Base-by-base conservation (phyloP, 768 basidiomycete genomes). In the Tremella yokohamensis region DNA sequence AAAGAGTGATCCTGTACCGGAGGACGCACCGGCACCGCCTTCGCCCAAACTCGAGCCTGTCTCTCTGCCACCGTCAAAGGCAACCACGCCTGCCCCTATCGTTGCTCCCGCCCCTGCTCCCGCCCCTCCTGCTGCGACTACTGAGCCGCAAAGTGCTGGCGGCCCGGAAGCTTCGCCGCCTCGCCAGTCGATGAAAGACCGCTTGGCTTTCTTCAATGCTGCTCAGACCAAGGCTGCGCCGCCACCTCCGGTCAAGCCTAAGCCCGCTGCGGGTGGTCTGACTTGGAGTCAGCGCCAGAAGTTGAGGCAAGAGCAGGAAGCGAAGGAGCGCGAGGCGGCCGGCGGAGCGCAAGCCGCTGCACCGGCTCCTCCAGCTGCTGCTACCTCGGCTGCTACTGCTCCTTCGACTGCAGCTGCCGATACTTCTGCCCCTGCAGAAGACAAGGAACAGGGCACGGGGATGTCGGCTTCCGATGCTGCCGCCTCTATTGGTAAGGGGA, bases 391-490 rank as follows among this genome's bases (percentile, higher is more conserved):
- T 29, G 26, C 58, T 16, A 29, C 62, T n/a, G 49, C 54, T 22
- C 12, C 49, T 39, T 24, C 44, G 48, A 34, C 25, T 8, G 40
- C 54, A 22, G 25, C 64, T 18, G 22, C 59, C n/a, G 39, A 63
- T 18, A 52, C 57, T 4, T 29, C 61, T 3, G 45, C 51, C 47
- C 25, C 61, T 20, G n/a, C 60, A 22, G 57, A 63, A 22, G 42
- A 38, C 24, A 37, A 60, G 20, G 52, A 62, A 19, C 42, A 56
- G 34, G 54, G 57, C 9, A 44, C 57, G n/a, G 72, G 72, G 12
- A 69, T 78, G 60, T 78, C 77, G 20, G 89, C 89, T 3, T 83
- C 84, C 25, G 93, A 97, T 79, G 92, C 92, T 19, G 85, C 87
- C 75, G 87, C 86, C 68, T 87, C 87, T 68, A 93, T 94, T 76